Evolutionary conservation across 2,329 filamentous ascomycete genomes (phyloP).

Genomic region (Fusarium duplospermum): DNA sequence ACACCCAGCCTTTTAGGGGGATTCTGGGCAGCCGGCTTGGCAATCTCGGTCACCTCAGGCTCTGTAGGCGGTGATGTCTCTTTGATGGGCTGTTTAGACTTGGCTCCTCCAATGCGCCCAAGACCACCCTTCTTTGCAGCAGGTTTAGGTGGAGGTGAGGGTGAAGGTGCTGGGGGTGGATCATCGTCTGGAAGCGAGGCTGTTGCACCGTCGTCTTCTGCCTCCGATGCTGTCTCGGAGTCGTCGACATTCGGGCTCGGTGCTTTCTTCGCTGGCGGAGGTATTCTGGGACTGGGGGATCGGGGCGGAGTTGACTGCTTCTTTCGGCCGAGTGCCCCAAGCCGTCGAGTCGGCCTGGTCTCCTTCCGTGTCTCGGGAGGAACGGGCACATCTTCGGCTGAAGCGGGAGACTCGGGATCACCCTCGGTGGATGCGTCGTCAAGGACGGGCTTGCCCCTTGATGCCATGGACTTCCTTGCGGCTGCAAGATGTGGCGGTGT

Average conservation of each 20-base stretch:
- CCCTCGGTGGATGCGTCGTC: constrained; percentile 50
- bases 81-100: constrained; percentile 31
- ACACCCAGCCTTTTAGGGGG: constrained; percentile 47
- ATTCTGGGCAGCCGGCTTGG: constrained; percentile 12
- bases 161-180: constrained; percentile 27
- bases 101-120: constrained; percentile 56
- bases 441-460: constrained; percentile 14
- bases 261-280: constrained; percentile 5
- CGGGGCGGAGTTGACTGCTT: constrained; percentile 44
- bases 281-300: constrained; percentile 26
- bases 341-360: constrained; percentile 35
- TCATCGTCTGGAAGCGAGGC: constrained; percentile 35
- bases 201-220: constrained; percentile 49
- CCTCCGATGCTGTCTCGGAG: constrained; percentile 59
- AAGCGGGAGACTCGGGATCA: constrained; percentile 40
- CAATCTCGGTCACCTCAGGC: constrained; percentile 11
- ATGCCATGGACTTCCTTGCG: constrained; percentile 36
- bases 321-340: constrained; percentile 53
- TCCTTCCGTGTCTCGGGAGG: constrained; percentile 23
- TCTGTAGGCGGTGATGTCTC: constrained; percentile 9
- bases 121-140: constrained; percentile 48
- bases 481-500: constrained; percentile 56
- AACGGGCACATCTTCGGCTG: constrained; percentile 8
- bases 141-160: constrained; percentile 40
- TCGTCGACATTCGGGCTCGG: constrained; percentile 37